phyloP scores from a whole-genome alignment of 2,329 filamentous ascomycete species.

The Sarocladiaceae sp. region DNA sequence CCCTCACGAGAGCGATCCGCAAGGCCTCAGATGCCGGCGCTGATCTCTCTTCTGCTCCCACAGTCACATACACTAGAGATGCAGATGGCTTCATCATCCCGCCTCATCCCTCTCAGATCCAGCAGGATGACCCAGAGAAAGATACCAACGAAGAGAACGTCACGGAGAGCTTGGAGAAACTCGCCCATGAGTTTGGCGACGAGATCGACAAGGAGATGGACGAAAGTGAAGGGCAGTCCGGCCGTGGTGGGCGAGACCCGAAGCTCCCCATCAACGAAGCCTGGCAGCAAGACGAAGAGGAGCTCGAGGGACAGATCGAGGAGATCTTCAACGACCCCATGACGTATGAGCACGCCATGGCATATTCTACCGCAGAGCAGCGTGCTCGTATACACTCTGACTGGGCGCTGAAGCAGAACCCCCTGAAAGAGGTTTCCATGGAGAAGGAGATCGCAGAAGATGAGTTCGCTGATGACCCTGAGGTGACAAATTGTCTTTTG shows the following conservation, averaged over 20 bases:
- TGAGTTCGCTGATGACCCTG: slow-evolving; percentile 84
- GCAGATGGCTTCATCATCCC: slow-evolving; percentile 66
- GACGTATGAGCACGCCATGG: slow-evolving; percentile 48
- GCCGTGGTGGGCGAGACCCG: slow-evolving; percentile 22
- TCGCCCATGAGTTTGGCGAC: slow-evolving; percentile 41
- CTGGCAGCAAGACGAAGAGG: slow-evolving; percentile 56
- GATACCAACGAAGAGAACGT: slow-evolving; percentile 11
- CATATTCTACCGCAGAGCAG: slow-evolving; percentile 52
- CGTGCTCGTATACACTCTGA: slow-evolving; percentile 47
- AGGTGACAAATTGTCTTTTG: slow-evolving; percentile 76
- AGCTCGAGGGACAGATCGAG: slow-evolving; percentile 64
- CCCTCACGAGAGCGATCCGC: slow-evolving; percentile 6
- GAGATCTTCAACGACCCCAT: slow-evolving; percentile 60
- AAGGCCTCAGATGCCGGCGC: slow-evolving; percentile 22
- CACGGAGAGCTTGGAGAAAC: slow-evolving; percentile 27
- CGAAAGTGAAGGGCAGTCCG: slow-evolving; percentile 11
- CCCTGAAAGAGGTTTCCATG: slow-evolving; percentile 45
- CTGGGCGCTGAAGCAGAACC: slow-evolving; percentile 42
- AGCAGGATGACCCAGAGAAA: slow-evolving; percentile 23
- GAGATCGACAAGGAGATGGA: slow-evolving; percentile 25
- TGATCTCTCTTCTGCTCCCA: slow-evolving; percentile 27
- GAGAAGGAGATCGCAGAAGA: slow-evolving; percentile 64
- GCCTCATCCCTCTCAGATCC: slow-evolving; percentile 34
- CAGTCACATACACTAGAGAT: slow-evolving; percentile 43
- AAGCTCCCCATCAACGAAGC: slow-evolving; percentile 54